Percentiles rank a stretch among this genome's conserved stretches.
Evolutionary conservation across 176 grass and related monocot genomes (phyloP).

Genomic region (Oryza australiensis): DNA sequence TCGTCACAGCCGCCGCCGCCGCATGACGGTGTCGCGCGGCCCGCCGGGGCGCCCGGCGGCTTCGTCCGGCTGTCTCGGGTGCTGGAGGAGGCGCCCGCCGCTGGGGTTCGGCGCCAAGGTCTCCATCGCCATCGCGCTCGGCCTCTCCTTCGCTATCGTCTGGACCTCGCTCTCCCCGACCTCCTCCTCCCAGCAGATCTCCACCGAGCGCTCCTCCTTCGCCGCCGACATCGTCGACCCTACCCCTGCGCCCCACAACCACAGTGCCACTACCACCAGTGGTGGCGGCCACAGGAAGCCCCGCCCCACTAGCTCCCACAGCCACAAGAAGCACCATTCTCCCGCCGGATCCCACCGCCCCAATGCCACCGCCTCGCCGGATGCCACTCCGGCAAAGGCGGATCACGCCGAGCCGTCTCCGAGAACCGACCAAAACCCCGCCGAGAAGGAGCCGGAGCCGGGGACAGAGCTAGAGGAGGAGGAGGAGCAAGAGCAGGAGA

Average conservation of each 20-base stretch:
- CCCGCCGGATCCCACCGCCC: constrained; percentile 39
- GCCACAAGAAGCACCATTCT: constrained; percentile 45
- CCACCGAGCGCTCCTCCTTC: constrained; percentile 72
- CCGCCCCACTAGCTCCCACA: constrained; percentile 5
- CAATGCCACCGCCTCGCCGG: constrained; percentile 40
- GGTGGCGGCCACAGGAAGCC: constrained; percentile 38
- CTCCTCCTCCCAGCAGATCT: constrained; percentile 67
- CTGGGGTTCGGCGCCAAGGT: constrained; percentile 82
- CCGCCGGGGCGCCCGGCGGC: constrained; percentile 10
- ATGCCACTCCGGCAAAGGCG: constrained; percentile 26
- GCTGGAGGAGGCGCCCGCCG: constrained; percentile 60
- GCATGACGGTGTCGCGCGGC: constrained; percentile 65
- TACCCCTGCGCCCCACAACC: constrained; percentile 32
- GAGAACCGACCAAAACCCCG: constrained; percentile 7
- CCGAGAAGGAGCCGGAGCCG: constrained; percentile 35
- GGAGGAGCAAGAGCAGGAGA: constrained; percentile 49
- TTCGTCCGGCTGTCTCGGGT: constrained; percentile 34
- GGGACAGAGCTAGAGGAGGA: constrained; percentile 42
- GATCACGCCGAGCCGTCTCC: constrained; percentile 37
- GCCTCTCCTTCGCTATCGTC: constrained; percentile 73
- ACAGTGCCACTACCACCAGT: background rate
- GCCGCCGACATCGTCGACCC: constrained; percentile 53
- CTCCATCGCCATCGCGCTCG: constrained; percentile 67
- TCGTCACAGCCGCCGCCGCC: constrained; percentile 11
- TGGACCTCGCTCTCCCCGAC: constrained; percentile 73